A percentile compares a stretch with the other conserved stretches of the same genome.
phyloP scores from a whole-genome alignment of 2,329 filamentous ascomycete species.

The Pyricularia grisea region DNA sequence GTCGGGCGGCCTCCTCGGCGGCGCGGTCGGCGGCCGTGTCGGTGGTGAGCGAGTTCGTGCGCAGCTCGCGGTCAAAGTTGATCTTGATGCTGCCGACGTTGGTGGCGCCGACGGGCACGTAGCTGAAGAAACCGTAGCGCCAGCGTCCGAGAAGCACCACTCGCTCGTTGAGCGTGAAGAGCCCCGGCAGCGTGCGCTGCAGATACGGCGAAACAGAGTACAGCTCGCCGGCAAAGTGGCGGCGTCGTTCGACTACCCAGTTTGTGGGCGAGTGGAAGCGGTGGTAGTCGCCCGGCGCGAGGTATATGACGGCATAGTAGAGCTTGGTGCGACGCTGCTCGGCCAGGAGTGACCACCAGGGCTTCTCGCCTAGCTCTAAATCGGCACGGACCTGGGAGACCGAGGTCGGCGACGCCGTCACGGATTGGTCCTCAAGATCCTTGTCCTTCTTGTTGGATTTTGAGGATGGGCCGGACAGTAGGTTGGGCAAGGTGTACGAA shows the following conservation, averaged over 20 bases:
- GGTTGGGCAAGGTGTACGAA: constrained; percentile 80
- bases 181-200: constrained; percentile 80
- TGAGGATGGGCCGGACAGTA: constrained; percentile 64
- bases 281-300: constrained; percentile 96
- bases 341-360: constrained; percentile 61
- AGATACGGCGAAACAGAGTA: constrained; percentile 94
- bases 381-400: constrained; percentile 79
- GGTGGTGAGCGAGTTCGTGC: constrained; percentile 84
- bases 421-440: constrained; percentile 65
- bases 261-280: constrained; percentile 92
- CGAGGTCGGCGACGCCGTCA: constrained; percentile 54
- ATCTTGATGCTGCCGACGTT: constrained; percentile 96
- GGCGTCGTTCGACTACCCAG: constrained; percentile 89
- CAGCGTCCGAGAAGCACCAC: constrained; percentile 89
- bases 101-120: constrained; percentile 89
- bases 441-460: constrained; percentile 33
- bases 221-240: constrained; percentile 96
- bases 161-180: constrained; percentile 95
- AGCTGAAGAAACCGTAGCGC: constrained; percentile 97
- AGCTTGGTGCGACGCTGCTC: constrained; percentile 57
- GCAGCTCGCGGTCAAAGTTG: constrained; percentile 91
- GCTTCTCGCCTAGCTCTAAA: constrained; percentile 60
- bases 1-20: constrained; percentile 65
- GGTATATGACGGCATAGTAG: constrained; percentile 92
- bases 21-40: constrained; percentile 86